A percentile compares a stretch with the other conserved stretches of the same genome.
Conservation (phyloP, 179 eudicot species). For the Vitellaria paradoxa region DNA sequence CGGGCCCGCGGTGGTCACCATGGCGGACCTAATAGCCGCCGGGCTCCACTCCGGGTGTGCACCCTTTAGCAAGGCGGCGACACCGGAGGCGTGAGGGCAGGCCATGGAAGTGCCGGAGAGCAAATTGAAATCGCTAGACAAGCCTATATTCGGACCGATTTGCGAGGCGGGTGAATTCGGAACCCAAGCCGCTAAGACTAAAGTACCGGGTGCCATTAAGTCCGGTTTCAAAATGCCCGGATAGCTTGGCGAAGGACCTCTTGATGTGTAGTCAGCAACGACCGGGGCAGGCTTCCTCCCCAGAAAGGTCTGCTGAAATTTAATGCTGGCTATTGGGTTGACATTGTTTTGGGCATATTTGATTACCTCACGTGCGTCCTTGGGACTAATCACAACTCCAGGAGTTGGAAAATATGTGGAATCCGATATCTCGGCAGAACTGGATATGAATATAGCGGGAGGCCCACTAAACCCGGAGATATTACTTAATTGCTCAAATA, state of each 20-base stretch:
- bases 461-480: neutral
- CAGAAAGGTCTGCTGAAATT: conserved; percentile 45
- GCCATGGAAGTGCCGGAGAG: conserved; percentile 71
- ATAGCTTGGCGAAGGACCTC: conserved; percentile 52
- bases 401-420: conserved; percentile 20
- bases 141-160: conserved; percentile 26
- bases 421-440: neutral
- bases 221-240: conserved; percentile 57
- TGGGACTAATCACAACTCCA: conserved; percentile 31
- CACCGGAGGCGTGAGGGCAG: conserved; percentile 61
- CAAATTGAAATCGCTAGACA: conserved; percentile 41
- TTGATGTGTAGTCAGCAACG: conserved; percentile 43
- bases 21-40: too few relatives aligned
- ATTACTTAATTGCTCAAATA: conserved; percentile 24
- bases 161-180: conserved; percentile 21
- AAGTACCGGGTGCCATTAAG: conserved; percentile 58
- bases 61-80: conserved; percentile 54
- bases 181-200: conserved; percentile 41
- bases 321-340: conserved; percentile 32
- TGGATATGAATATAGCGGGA: conserved; percentile 16
- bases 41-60: conserved; percentile 28
- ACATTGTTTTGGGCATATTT: conserved; percentile 20
- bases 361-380: conserved; percentile 25
- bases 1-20: conserved; percentile 66
- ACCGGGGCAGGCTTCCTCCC: conserved; percentile 47